Evolutionary conservation across 1,284 basidiomycete species (phyloP), one percentile per base, ranked within the genome.

Genomic region (Cutaneotrichosporon sp.): DNA sequence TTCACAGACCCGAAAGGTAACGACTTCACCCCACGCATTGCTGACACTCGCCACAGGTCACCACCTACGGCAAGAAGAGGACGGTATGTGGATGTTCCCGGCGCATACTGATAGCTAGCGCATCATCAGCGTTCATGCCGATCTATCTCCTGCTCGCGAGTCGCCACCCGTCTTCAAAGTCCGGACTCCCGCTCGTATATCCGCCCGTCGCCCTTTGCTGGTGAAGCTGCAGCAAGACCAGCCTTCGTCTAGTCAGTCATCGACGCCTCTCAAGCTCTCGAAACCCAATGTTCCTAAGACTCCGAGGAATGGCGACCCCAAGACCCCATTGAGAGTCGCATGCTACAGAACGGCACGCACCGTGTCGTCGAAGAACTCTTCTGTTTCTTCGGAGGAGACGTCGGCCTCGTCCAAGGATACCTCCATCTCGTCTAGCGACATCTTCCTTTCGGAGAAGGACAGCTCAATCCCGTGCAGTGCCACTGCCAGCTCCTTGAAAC

Each of bases 51-150:
- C 45, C 17, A 26, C 53, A 73, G 65, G 70, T 75, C 56, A 71
- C 61, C 8, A 69, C 70, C 5, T 75, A 75, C 47, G 74, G 72
- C 20, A 60, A 59, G 27, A 68, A 66, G 47, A 66, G 66, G 52
- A 66, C 63, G 5, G 71, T 74, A 42, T 60, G 68, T 49, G 3
- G 22, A 17, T 24, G 24, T 22, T 11, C 26, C 16, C 20, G 22
- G 24, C 20, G 20, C 20, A 22, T 3, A 16, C 35, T 48, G n/a
- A 34, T 38, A 16, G 14, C 25, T 43, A 70, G 65, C 61, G 65
- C 52, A 64, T 72, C 59, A 69, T 71, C 46, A 56, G 67, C 2
- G 51, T 72, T 12, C 68, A 66, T 43, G 33, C 46, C 17, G 69
- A 72, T 50, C 37, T 64, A 25, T 51, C 55, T 2, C 58, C 58